phyloP scores from a whole-genome alignment of 2,329 filamentous ascomycete species.

The Fusarium pininemorale region DNA sequence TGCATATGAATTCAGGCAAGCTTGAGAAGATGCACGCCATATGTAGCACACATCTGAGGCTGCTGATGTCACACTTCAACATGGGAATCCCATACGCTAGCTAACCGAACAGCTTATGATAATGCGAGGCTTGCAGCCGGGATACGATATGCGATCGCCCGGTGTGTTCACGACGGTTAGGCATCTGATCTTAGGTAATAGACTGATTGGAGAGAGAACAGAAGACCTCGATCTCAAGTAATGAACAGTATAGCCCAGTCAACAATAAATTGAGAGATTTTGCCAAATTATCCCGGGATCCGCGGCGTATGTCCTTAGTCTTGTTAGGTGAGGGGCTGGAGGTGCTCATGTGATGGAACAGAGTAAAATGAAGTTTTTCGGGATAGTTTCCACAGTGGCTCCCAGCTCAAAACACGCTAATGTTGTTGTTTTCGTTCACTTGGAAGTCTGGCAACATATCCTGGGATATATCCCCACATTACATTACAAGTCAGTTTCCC shows the following conservation, averaged over 20 bases:
- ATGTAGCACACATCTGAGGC: not conserved
- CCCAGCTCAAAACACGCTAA: conserved; percentile 2
- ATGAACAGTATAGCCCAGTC: not conserved
- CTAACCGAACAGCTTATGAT: not conserved
- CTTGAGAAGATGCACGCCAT: not conserved
- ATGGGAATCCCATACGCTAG: not conserved
- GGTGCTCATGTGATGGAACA: not conserved
- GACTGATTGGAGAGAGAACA: not conserved
- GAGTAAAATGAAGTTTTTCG: conserved; percentile 13
- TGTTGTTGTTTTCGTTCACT: conserved; percentile 20
- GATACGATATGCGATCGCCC: not conserved
- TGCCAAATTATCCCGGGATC: not conserved
- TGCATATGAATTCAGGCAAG: not conserved
- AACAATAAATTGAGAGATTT: not conserved
- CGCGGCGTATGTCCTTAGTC: not conserved
- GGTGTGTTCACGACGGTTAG: not conserved
- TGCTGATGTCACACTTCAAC: not conserved
- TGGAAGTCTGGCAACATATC: not conserved
- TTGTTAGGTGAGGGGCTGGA: not conserved
- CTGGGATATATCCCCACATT: conserved; percentile 19
- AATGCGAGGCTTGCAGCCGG: not conserved
- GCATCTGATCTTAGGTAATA: not conserved
- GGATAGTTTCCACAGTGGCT: conserved; percentile 20
- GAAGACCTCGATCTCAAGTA: not conserved
- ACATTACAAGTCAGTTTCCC: conserved; percentile 14